Evolutionary conservation across 2,329 filamentous ascomycete genomes (phyloP).

Genomic region (Alternaria triticina): DNA sequence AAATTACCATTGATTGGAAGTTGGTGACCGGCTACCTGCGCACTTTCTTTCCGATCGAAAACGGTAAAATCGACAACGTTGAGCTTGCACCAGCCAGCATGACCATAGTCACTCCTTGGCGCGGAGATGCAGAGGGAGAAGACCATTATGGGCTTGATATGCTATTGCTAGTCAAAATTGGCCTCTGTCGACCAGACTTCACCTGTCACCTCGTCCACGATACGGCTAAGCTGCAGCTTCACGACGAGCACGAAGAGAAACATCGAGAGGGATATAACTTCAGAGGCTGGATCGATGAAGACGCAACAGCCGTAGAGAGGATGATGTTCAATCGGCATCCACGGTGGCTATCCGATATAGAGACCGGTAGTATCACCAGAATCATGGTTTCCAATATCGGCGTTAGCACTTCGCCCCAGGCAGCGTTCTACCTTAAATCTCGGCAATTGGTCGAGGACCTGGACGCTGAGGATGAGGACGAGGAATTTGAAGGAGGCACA

Average conservation of each 20-base stretch:
- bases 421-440: not conserved
- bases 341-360: not conserved
- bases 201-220: not conserved
- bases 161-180: not conserved
- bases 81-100: not conserved
- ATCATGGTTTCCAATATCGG: not conserved
- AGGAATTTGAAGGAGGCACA: not conserved
- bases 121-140: not conserved
- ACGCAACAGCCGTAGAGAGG: not conserved
- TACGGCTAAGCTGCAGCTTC: too few relatives aligned
- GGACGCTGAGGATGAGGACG: not conserved
- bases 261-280: too few relatives aligned
- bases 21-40: not conserved
- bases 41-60: not conserved
- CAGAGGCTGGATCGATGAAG: not conserved
- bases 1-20: not conserved
- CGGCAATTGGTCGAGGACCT: not conserved
- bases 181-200: not conserved
- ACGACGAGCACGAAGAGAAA: too few relatives aligned
- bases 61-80: not conserved
- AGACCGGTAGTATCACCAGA: not conserved
- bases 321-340: not conserved
- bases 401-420: fast-evolving
- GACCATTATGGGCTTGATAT: not conserved
- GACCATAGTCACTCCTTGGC: not conserved